Conservation (phyloP, 306 rosid genomes). For the Parietaria judaica region DNA sequence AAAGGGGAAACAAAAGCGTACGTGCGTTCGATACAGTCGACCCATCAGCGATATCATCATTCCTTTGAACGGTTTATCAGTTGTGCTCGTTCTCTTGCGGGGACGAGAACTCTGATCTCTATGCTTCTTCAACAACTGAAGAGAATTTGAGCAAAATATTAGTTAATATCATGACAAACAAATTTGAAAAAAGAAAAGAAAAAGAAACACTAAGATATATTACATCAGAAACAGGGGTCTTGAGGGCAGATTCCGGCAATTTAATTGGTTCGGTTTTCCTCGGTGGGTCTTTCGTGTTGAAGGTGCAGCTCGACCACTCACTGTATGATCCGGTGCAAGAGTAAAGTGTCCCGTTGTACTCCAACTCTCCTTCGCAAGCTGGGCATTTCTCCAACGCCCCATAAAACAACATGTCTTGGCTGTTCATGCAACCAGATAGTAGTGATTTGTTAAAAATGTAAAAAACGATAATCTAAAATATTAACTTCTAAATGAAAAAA, state of each 20-base stretch:
- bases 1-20: slow-evolving; percentile 8
- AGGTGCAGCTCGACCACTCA: slow-evolving; percentile 76
- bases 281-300: slow-evolving; percentile 58
- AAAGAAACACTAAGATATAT: not conserved
- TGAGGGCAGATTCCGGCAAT: slow-evolving; percentile 56
- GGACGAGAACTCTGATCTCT: slow-evolving; percentile 45
- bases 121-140: slow-evolving; percentile 57
- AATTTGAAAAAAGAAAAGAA: not conserved
- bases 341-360: slow-evolving; percentile 51
- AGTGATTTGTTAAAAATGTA: not conserved
- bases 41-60: slow-evolving; percentile 76
- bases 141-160: no score
- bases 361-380: slow-evolving; percentile 60
- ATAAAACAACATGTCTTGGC: slow-evolving; percentile 70
- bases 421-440: slow-evolving; percentile 23
- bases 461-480: no score
- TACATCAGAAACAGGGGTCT: slow-evolving; percentile 51
- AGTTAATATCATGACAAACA: not conserved
- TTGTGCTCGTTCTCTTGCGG: slow-evolving; percentile 33
- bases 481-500: no score
- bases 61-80: slow-evolving; percentile 61
- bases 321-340: slow-evolving; percentile 57
- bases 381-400: slow-evolving; percentile 64
- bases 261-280: slow-evolving; percentile 50
- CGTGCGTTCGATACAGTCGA: slow-evolving; percentile 66